Evolutionary conservation across 768 basidiomycete species (phyloP).

Genomic region (Rhizopogon salebrosus): DNA sequence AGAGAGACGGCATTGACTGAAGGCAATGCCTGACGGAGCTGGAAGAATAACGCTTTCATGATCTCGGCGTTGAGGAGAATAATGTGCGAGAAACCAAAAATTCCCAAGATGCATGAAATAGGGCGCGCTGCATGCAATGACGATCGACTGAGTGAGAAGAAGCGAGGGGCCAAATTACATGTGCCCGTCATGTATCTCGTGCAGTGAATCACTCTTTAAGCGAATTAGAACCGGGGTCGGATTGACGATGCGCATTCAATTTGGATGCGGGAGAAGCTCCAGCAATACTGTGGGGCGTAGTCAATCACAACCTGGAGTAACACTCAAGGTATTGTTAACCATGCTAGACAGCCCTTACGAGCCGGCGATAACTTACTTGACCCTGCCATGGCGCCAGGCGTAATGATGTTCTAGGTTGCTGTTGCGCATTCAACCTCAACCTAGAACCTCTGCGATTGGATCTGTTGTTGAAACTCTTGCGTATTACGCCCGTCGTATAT

Average conservation of each 20-base stretch:
- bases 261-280: not conserved
- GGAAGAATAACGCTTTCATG: slow-evolving; percentile 19
- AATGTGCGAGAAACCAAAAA: slow-evolving; percentile 17
- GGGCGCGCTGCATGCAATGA: slow-evolving; percentile 28
- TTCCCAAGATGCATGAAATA: slow-evolving; percentile 25
- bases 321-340: not conserved
- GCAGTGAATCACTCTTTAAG: slow-evolving; percentile 27
- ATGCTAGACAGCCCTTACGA: not conserved
- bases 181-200: slow-evolving; percentile 32
- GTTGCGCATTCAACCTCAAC: not conserved
- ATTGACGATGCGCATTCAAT: not conserved
- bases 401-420: not conserved
- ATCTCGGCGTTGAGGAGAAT: slow-evolving; percentile 26
- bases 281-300: not conserved
- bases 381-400: not conserved
- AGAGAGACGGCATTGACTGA: slow-evolving; percentile 16
- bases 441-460: not conserved
- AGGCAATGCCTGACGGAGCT: slow-evolving; percentile 26
- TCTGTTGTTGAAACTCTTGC: not conserved
- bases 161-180: slow-evolving; percentile 25
- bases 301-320: not conserved
- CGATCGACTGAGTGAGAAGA: slow-evolving; percentile 30
- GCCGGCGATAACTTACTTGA: not conserved
- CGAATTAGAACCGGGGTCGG: slow-evolving; percentile 13
- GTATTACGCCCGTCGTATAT: not conserved